Conservation (phyloP, 2,329 filamentous ascomycete species). For the Ascochyta clinopodiicola region DNA sequence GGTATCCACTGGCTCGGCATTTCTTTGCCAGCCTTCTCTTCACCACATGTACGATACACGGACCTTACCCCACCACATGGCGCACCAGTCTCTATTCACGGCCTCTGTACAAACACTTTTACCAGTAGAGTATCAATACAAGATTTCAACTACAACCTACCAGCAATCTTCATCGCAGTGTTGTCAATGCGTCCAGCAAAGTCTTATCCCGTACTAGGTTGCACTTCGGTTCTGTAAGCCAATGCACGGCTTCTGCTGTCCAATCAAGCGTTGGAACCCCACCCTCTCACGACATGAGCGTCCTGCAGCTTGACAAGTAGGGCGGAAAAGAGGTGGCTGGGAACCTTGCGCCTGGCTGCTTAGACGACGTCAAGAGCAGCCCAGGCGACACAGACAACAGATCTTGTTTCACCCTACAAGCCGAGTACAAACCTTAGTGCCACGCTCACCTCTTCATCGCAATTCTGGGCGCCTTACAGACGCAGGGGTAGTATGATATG, state of each 20-base stretch:
- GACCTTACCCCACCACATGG: slow-evolving; percentile 22
- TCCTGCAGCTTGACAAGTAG: slow-evolving; percentile 39
- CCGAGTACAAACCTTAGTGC: slow-evolving; percentile 27
- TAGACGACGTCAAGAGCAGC: slow-evolving; percentile 23
- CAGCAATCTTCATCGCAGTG: slow-evolving; percentile 14
- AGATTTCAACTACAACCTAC: slow-evolving; percentile 30
- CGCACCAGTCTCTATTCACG: slow-evolving; percentile 34
- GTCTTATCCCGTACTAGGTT: slow-evolving; percentile 28
- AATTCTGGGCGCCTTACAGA: slow-evolving; percentile 5
- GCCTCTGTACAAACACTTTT: slow-evolving; percentile 49
- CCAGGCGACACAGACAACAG: slow-evolving; percentile 38
- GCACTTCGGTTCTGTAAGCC: slow-evolving; percentile 36
- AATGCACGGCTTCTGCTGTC: slow-evolving; percentile 28
- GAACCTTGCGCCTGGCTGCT: slow-evolving; percentile 17
- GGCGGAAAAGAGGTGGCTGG: slow-evolving; percentile 28
- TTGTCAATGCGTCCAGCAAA: slow-evolving; percentile 13
- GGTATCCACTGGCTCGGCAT: slow-evolving; percentile 8
- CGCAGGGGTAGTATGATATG: slow-evolving; percentile 32
- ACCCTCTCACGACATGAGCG: slow-evolving; percentile 25
- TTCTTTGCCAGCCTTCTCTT: slow-evolving; percentile 19
- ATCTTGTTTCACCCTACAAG: slow-evolving; percentile 37
- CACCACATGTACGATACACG: slow-evolving; percentile 45
- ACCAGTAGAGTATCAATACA: slow-evolving; percentile 44
- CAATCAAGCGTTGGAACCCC: slow-evolving; percentile 29
- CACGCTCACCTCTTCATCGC: slow-evolving; percentile 21